Conservation (phyloP, 1,284 basidiomycete species). For the Naganishia cerealis region DNA sequence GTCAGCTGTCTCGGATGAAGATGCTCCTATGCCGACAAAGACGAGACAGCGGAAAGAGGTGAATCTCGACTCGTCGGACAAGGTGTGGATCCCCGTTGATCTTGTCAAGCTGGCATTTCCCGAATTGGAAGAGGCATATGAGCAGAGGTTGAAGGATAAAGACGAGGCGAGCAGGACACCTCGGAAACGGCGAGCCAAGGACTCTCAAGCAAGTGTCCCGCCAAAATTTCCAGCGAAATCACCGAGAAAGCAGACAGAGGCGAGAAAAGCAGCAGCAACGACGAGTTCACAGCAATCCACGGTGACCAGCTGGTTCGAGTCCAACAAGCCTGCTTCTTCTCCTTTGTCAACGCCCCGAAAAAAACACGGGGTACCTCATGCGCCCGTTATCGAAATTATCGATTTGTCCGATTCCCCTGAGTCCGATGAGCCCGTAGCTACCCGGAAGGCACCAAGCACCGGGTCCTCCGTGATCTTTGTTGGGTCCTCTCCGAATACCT, state of each 20-base stretch:
- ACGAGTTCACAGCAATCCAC: slow-evolving; percentile 21
- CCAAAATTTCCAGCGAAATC: slow-evolving; percentile 8
- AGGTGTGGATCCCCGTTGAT: slow-evolving; percentile 31
- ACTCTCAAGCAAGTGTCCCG: not conserved
- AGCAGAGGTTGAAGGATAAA: slow-evolving; percentile 24
- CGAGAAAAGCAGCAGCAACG: not conserved
- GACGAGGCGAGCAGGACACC: slow-evolving; percentile 30
- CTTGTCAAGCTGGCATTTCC: slow-evolving; percentile 29
- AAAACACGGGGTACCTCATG: not conserved
- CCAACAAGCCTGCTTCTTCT: slow-evolving; percentile 11
- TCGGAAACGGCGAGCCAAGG: slow-evolving; percentile 8
- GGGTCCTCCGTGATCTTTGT: slow-evolving; percentile 15
- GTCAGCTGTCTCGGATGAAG: slow-evolving; percentile 13
- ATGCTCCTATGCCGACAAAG: slow-evolving; percentile 1
- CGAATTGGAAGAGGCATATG: slow-evolving; percentile 25
- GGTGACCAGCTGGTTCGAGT: slow-evolving; percentile 23
- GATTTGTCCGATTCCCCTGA: slow-evolving; percentile 28
- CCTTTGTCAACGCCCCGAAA: slow-evolving; percentile 2
- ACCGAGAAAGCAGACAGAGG: slow-evolving; percentile 1
- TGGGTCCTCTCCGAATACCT: slow-evolving; percentile 2
- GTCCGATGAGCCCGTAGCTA: not conserved
- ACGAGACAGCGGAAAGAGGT: slow-evolving; percentile 17
- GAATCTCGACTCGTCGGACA: slow-evolving; percentile 25
- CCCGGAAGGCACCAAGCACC: not conserved
- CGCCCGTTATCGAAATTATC: slow-evolving; percentile 20